Conservation (phyloP, 768 basidiomycete genomes). For the Jaapia argillacea region DNA sequence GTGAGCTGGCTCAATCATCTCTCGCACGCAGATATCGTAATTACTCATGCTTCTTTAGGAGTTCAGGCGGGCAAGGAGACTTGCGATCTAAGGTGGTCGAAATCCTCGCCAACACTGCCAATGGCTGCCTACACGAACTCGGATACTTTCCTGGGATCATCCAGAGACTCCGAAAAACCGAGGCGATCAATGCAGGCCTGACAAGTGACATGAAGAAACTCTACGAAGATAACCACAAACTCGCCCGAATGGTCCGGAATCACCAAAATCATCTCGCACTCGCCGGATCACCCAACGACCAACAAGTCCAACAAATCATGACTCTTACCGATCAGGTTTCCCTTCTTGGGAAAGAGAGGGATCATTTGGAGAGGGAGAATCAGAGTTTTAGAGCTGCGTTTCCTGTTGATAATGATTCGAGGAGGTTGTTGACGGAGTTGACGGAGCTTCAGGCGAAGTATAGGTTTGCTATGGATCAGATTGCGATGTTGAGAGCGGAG, state of each 20-base stretch:
- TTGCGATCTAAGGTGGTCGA: conserved; percentile 30
- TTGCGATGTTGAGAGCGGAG: too few species aligned
- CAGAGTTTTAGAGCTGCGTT: conserved; percentile 3
- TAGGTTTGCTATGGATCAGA: too few species aligned
- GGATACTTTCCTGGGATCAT: conserved; percentile 35
- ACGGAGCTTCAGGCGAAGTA: too few species aligned
- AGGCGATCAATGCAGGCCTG: conserved; percentile 18
- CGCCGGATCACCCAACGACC: conserved; percentile 9
- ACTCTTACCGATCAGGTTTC: too few species aligned
- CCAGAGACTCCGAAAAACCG: conserved; percentile 22
- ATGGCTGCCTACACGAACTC: conserved; percentile 33
- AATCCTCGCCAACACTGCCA: conserved; percentile 33
- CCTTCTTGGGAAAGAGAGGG: conserved; percentile 20
- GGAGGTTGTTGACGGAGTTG: background rate
- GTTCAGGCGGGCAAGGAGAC: background rate
- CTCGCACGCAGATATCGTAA: too few species aligned
- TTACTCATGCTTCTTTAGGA: too few species aligned
- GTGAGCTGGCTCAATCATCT: too few species aligned
- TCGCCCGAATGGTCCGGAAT: conserved; percentile 16
- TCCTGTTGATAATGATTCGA: background rate
- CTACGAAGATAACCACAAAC: conserved; percentile 28
- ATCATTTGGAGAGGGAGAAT: conserved; percentile 12
- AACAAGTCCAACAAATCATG: conserved; percentile 10
- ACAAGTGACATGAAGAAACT: conserved; percentile 20
- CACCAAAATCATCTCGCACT: conserved; percentile 21